Base-by-base conservation (phyloP, 2,329 filamentous ascomycete species). In the Cadophora luteo-olivacea region DNA sequence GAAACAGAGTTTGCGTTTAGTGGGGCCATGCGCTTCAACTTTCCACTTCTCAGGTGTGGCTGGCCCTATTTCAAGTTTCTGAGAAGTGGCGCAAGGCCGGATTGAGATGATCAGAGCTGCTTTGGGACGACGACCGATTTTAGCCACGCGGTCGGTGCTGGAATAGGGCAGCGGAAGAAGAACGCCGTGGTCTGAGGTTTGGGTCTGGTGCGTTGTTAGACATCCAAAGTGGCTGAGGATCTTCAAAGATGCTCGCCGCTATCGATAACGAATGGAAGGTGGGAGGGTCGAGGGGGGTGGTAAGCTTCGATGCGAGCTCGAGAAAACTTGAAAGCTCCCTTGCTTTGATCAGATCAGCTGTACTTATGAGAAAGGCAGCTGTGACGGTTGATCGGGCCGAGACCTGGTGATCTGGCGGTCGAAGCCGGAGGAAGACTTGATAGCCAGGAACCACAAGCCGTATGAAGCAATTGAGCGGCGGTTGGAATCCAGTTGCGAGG, bases 81-180 rank as follows among this genome's bases (percentile, higher is more conserved):
- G 11, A 22, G 33, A 7, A 60, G 57, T 60, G 57, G 57, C 57
- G 57, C 36, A 60, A 29, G 57, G 57, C 57, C 57, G 5, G 33
- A 41, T 60, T 45, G 12, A 60, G 57, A 60, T 29, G 57, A 60
- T 60, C 57, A 60, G 57, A 5, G 14, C 57, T 60, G 57, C 57
- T 60, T 60, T 41, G 22, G 33, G 57, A 60, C 36, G 57, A 25
- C 19, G 36, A 60, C 22, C 4, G 38, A 29, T 60, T 32, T 24
- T 45, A 45, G 57, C 57, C 55, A 60, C 33, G 36, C 57, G 57
- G 36, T 19, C 25, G 52, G 52, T 55, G 52, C 52, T 55, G 52
- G 14, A 55, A 32, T 33, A 55, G 52, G 52, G 52, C 29, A 33
- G 32, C 57, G 57, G 57, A 60, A 45, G 12, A 12, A 25, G 9